Evolutionary conservation across 1,139 yeast genomes (phyloP).

Genomic region (Candida anutae): DNA sequence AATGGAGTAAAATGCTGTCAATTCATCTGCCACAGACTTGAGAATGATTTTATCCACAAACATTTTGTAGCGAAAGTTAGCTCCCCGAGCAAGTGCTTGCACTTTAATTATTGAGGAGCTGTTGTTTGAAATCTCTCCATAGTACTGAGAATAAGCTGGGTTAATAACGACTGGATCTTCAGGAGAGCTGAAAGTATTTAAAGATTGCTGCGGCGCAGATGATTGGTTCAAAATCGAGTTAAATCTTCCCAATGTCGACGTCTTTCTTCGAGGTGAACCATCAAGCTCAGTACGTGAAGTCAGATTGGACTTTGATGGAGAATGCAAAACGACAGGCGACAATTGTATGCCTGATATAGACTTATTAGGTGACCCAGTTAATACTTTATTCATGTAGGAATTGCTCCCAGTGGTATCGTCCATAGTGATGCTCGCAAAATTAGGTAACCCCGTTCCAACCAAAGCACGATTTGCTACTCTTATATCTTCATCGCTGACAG

Average conservation of each 20-base stretch:
- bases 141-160: too few species aligned
- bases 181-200: too few species aligned
- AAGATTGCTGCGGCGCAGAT: too few species aligned
- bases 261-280: too few species aligned
- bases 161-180: too few species aligned
- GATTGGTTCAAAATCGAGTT: too few species aligned
- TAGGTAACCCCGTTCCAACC: constrained; percentile 55
- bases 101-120: constrained; percentile 26
- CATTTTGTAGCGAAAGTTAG: constrained; percentile 52
- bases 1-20: constrained; percentile 27
- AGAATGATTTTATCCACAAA: constrained; percentile 56
- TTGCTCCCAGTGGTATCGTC: constrained; percentile 10
- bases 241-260: too few species aligned
- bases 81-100: constrained; percentile 63
- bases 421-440: constrained; percentile 44
- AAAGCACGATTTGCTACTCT: constrained; percentile 60
- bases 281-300: background rate
- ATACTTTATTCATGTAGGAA: constrained; percentile 10
- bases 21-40: constrained; percentile 44
- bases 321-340: background rate
- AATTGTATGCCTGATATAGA: background rate
- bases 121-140: constrained; percentile 20
- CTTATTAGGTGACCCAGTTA: constrained; percentile 5
- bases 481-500: constrained; percentile 63
- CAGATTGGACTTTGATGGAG: background rate